Conservation (phyloP, 441 rosid species). For the Corymbia citriodora region DNA sequence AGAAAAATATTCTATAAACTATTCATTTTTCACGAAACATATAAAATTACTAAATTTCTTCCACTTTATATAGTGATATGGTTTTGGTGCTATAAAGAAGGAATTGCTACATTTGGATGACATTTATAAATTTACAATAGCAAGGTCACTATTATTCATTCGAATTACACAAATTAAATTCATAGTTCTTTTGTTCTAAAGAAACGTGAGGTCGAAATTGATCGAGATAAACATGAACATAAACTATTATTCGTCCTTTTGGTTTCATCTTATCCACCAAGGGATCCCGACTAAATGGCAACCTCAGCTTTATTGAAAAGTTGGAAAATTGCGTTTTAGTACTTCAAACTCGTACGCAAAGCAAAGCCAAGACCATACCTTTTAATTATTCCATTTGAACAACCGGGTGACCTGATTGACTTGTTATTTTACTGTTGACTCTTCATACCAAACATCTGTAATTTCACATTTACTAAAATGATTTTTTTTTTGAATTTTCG, state of each 20-base stretch:
- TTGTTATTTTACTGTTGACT: not conserved
- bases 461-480: not conserved
- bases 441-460: not conserved
- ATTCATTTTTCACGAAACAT: fast-evolving
- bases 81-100: not conserved
- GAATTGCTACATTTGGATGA: not conserved
- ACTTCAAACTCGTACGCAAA: not conserved
- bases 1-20: not conserved
- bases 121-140: not conserved
- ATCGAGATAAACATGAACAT: not conserved
- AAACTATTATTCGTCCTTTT: not conserved
- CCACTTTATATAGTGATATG: not conserved
- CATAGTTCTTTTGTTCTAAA: not conserved
- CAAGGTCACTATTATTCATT: not conserved
- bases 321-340: not conserved
- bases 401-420: not conserved
- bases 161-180: not conserved
- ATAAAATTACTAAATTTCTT: not conserved
- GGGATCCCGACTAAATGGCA: not conserved
- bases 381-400: not conserved
- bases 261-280: not conserved
- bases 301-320: not conserved
- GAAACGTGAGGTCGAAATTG: not conserved
- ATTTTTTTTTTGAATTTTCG: not conserved
- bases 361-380: not conserved